Evolutionary conservation across 768 basidiomycete species (phyloP), one percentile per base, ranked within the genome.

Genomic region (Suillus bovinus): DNA sequence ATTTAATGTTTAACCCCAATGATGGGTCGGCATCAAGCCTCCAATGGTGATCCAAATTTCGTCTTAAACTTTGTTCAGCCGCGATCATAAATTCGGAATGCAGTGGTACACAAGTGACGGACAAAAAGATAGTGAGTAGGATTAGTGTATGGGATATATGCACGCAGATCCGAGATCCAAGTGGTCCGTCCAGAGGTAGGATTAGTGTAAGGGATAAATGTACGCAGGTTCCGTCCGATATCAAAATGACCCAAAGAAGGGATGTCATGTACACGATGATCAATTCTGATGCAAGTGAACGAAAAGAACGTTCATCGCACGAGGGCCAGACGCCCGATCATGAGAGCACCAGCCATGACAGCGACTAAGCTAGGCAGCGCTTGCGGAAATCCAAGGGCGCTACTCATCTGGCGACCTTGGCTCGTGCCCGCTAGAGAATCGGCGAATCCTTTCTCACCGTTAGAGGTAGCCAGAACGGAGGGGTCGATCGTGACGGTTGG

Each of bases 391-490:
- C 65, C 53, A 20, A 62, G 47, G 10, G 65, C 54, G 6, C 42
- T 46, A 8, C 38, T 58, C 22, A 36, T 36, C 20, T 49, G 24
- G 24, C 39, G 42, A 16, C 63, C 62, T 57, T 61, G 44, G 22
- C 61, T 67, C 14, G 63, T 67, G 17, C 60, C 50, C 1, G 59
- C 63, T 39, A 68, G 49, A 17, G 52, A 47, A 52, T 69, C 63
- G 34, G 70, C 67, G 27, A 70, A 66, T 17, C 78, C 79, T 49
- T 72, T 73, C 59, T 81, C 76, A 1, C 83, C 91, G 68, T 93
- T 93, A 50, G 84, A 85, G 13, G 84, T 87, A 55, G 83, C 81
- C n/a, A 93, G 73, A 1, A 81, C 80, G 5, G 74, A 65, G 1
- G 81, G 77, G 68, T 86, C 80, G n/a, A 90, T 74, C 0, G 83